Evolutionary conservation across 305 asterid genomes (phyloP).

Genomic region (Fraxinus albicans): DNA sequence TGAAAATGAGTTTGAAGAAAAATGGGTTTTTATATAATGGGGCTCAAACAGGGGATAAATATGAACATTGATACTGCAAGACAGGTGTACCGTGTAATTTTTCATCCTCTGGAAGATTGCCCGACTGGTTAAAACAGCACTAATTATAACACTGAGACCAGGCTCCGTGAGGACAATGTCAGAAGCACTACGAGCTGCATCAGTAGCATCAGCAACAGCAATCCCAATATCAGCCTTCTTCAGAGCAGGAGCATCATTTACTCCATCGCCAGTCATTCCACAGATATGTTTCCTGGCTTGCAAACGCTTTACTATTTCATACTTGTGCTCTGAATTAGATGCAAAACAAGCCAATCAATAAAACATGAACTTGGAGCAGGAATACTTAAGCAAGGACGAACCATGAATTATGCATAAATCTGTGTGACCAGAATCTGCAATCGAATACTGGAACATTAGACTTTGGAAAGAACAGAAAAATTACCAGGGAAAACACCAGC

Average conservation of each 20-base stretch:
- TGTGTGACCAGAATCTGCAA: not conserved
- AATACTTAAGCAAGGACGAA: not conserved
- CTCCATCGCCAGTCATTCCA: slow-evolving; percentile 99
- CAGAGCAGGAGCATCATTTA: slow-evolving; percentile 96
- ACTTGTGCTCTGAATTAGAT: slow-evolving; percentile 74
- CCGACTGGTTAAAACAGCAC: slow-evolving; percentile 97
- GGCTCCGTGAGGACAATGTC: slow-evolving; percentile 99
- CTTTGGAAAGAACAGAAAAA: not conserved
- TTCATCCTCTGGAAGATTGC: slow-evolving; percentile 99
- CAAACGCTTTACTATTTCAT: slow-evolving; percentile 94
- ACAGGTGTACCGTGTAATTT: slow-evolving; percentile 76
- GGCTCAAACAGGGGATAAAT: not conserved
- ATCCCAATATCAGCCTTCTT: slow-evolving; percentile 98
- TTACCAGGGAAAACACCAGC: slow-evolving; percentile 99
- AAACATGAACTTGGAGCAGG: not conserved
- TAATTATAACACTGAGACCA: slow-evolving; percentile 94
- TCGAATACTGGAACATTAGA: not conserved
- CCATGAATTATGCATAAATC: not conserved
- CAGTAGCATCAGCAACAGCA: slow-evolving; percentile 99
- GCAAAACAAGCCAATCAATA: slow-evolving; percentile 26
- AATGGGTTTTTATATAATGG: not conserved
- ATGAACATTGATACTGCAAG: not conserved
- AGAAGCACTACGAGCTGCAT: slow-evolving; percentile 99
- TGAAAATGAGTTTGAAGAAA: not conserved
- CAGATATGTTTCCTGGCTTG: slow-evolving; percentile 98